Base-by-base conservation (phyloP, 2,329 filamentous ascomycete genomes). In the Nemania serpens region DNA sequence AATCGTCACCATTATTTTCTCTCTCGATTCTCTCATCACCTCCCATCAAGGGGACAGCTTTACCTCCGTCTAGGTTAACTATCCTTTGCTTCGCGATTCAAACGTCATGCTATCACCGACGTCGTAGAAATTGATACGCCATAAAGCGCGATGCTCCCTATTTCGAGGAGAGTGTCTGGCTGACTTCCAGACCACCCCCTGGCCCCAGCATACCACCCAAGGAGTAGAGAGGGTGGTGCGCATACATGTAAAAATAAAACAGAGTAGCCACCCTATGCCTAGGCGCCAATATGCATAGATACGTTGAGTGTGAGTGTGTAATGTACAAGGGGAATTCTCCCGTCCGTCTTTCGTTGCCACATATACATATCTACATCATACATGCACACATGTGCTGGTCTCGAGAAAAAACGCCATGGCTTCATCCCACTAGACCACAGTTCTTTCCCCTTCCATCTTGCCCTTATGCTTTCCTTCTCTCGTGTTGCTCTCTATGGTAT, bases 401-500 rank as follows among this genome's bases (percentile, higher is more conserved):
- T 29, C 7, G 25, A 29, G 25, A 29, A 29, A 29, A 29, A 29
- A 29, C 25, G 25, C n/a, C n/a, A n/a, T 3, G 25, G 7, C 25
- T 29, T 29, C 17, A 13, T 13, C 20, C 39, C 37, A 33, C 5
- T 15, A 15, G n/a, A 41, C 18, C 11, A 51, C 48, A 2, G 12
- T 20, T 20, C 5, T 7, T n/a, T 13, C 41, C 10, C n/a, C 42
- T 6, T n/a, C 13, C 15, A 25, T 42, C 18, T 29, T 36, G n/a
- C 25, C 49, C 13, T 17, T 25, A 13, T 29, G 10, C 12, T 36
- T 18, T 34, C 17, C 15, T 11, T 22, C 12, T 39, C 46, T 13
- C 22, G 13, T 29, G 52, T 55, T 49, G 51, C 63, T 47, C 22
- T 60, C 48, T 55, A 52, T 62, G 56, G 60, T 62, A 62, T 56